Evolutionary conservation across 352 stramenopile species (phyloP), one percentile per base, ranked within the genome.

Genomic region (Phytophthora pluvialis): DNA sequence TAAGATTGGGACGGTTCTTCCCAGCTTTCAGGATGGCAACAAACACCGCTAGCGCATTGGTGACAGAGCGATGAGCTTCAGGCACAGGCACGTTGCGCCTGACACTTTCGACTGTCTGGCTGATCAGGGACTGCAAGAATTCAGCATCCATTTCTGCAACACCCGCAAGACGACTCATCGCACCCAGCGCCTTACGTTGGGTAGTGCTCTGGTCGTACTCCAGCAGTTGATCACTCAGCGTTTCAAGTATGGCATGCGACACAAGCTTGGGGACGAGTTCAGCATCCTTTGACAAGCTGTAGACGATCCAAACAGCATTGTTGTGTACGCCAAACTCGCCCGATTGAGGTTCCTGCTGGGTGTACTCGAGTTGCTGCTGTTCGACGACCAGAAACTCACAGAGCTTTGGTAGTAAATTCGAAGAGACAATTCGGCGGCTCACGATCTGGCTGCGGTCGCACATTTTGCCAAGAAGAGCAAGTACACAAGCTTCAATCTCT

Each of bases 211-310:
- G 62, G n/a, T 83, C 67, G 47, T 80, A 85, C 1, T 47, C 11
- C 6, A 67, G 46, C 10, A 91, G 11, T 35, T 77, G 65, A 13
- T 77, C 66, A 21, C 59, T 72, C 9, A 90, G 32, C 5, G 74
- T 83, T 13, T 89, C 76, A 5, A 87, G 47, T 1, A 89, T 77
- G 12, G 64, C 67, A 33, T 88, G 61, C 5, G 86, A 77, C 13
- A 77, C 62, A 0, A 94, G 60, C 55, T 91, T 90, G n/a, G 70
- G 62, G 8, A 87, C 72, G 1, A 94, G 70, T 43, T 94, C 85
- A 0, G 32, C 38, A 46, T 94, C 85, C 40, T 90, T 87, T 9
- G 85, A 81, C 4, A 94, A 64, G 36, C 68, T 83, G 11, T 78
- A 75, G 26, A 91, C 58, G 3, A 91, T 69, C 72, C 73, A 86